These are phyloP conservation scores for Cucumis cinereus DNA, from an alignment of 306 rosid genomes.

Conservation along the genomic window DNA sequence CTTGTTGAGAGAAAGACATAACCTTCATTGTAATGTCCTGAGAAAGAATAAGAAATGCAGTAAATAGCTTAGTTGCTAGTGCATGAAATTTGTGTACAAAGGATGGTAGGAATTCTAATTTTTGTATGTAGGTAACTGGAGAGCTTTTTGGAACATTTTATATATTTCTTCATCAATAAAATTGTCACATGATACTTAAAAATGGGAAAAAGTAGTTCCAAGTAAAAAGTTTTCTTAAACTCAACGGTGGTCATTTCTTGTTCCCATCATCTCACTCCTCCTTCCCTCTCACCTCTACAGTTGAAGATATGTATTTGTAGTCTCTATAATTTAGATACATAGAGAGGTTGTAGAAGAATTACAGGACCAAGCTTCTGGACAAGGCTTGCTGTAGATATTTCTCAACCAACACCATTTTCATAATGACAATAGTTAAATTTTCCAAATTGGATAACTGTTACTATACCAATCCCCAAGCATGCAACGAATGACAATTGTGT, in stretches of 20 bases:
- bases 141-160: not conserved
- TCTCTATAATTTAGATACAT: not conserved
- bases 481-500: not conserved
- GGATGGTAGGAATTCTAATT: not conserved
- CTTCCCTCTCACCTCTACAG: not conserved
- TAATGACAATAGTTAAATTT: not conserved
- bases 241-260: not conserved
- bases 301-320: not conserved
- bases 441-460: not conserved
- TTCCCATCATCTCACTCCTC: not conserved
- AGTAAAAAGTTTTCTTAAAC: not conserved
- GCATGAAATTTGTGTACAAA: not conserved
- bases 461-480: not conserved
- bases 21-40: conserved; percentile 62
- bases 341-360: not conserved
- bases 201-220: not conserved
- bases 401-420: not conserved
- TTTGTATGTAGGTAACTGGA: not conserved
- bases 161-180: not conserved
- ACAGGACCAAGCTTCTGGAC: not conserved
- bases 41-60: not conserved
- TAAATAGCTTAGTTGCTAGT: not conserved
- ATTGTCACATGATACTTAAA: not conserved
- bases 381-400: not conserved
- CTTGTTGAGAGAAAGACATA: conserved; percentile 52